phyloP scores from a whole-genome alignment of 2,329 filamentous ascomycete genomes.

The Fusarium buxicola region DNA sequence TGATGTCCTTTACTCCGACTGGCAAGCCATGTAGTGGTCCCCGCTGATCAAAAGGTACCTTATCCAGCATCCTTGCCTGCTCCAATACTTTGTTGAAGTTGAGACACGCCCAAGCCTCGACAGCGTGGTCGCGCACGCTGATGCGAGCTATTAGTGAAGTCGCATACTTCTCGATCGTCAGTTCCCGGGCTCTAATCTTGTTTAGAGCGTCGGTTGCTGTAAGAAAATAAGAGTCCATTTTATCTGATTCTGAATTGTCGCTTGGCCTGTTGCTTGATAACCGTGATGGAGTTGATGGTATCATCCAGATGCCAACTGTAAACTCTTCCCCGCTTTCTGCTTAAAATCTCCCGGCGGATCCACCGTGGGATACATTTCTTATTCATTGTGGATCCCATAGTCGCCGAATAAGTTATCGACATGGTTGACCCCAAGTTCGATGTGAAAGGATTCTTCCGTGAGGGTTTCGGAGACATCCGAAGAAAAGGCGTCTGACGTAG shows the following conservation, averaged over 20 bases:
- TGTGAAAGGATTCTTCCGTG: no score
- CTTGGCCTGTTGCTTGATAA: no score
- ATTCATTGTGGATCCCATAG: no score
- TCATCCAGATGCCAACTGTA: no score
- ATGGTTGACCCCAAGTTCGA: no score
- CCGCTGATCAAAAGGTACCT: slow-evolving; percentile 57
- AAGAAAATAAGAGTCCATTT: slow-evolving; percentile 22
- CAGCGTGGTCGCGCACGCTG: slow-evolving; percentile 54
- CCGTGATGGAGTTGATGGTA: no score
- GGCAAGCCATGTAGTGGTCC: slow-evolving; percentile 68
- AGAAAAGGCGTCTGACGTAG: no score
- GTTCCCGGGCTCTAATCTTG: slow-evolving; percentile 52
- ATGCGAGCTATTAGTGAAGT: slow-evolving; percentile 60
- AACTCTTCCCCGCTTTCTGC: no score
- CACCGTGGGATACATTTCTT: no score
- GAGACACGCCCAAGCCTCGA: slow-evolving; percentile 64
- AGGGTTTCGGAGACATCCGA: no score
- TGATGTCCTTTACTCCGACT: slow-evolving; percentile 70
- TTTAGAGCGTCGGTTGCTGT: slow-evolving; percentile 57
- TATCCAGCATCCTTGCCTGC: slow-evolving; percentile 62
- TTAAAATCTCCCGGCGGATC: no score
- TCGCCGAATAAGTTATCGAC: no score
- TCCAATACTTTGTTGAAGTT: slow-evolving; percentile 57
- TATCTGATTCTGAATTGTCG: not conserved
- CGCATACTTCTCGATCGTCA: slow-evolving; percentile 64